These are phyloP conservation scores for Skeletonema tropicum DNA, from an alignment of 108 stramenopile genomes.

Conservation along the genomic window DNA sequence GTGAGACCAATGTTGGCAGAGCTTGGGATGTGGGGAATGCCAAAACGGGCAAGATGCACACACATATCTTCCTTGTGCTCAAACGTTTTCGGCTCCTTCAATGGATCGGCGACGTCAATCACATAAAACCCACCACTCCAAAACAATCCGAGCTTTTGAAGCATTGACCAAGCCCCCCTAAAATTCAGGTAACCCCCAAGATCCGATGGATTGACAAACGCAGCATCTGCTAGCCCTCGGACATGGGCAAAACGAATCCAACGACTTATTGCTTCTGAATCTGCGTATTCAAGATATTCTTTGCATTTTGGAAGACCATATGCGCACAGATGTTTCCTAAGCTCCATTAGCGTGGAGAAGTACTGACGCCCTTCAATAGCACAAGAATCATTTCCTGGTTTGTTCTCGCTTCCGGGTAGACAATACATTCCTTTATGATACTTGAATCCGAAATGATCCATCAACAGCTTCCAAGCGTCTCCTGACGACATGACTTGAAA, in stretches of 20 bases:
- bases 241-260: conserved; percentile 45
- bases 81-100: conserved; percentile 12
- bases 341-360: conserved; percentile 17
- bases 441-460: conserved; percentile 18
- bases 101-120: conserved; percentile 16
- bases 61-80: conserved; percentile 17
- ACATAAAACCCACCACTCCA: conserved; percentile 11
- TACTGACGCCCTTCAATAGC: conserved; percentile 35
- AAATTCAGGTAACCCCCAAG: conserved; percentile 8
- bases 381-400: conserved; percentile 20
- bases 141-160: conserved; percentile 32
- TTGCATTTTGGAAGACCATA: conserved; percentile 33
- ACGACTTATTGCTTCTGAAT: background rate
- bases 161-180: conserved; percentile 22
- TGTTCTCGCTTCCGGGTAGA: conserved; percentile 40
- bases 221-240: background rate
- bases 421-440: conserved; percentile 19
- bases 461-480: conserved; percentile 28
- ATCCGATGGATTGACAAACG: conserved; percentile 15
- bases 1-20: background rate
- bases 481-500: conserved; percentile 15
- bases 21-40: conserved; percentile 10
- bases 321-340: conserved; percentile 41
- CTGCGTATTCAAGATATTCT: background rate
- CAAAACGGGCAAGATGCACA: conserved; percentile 37